These are phyloP conservation scores for Theobroma cacao DNA, from an alignment of 345 rosid species.

Conservation along the genomic window DNA sequence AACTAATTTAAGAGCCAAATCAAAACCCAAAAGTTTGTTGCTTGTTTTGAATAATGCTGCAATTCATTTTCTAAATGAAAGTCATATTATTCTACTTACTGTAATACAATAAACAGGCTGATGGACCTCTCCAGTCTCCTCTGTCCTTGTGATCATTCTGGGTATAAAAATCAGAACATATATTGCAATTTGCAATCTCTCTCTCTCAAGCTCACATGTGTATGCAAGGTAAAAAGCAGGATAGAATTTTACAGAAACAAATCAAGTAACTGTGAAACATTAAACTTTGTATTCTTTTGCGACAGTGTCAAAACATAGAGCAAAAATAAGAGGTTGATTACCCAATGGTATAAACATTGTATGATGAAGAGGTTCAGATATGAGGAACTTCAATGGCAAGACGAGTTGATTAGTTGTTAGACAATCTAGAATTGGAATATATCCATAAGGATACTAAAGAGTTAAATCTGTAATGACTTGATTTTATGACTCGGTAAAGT, in stretches of 20 bases:
- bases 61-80: not conserved
- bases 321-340: no score
- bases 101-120: not conserved
- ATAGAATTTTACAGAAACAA: not conserved
- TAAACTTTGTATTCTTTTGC: not conserved
- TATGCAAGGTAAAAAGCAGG: not conserved
- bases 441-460: no score
- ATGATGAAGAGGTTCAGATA: no score
- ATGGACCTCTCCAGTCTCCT: not conserved
- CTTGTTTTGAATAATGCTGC: not conserved
- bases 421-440: not conserved
- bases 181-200: not conserved
- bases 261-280: no score
- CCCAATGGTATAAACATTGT: no score
- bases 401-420: no score
- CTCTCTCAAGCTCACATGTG: not conserved
- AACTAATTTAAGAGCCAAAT: not conserved
- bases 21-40: not conserved
- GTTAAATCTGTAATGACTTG: no score
- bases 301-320: no score
- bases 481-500: no score
- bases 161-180: not conserved
- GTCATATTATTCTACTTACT: not conserved
- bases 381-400: no score
- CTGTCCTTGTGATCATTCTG: not conserved